These are phyloP conservation scores for Periglandula ipomoeae DNA, from an alignment of 2,329 filamentous ascomycete genomes.

Conservation along the genomic window DNA sequence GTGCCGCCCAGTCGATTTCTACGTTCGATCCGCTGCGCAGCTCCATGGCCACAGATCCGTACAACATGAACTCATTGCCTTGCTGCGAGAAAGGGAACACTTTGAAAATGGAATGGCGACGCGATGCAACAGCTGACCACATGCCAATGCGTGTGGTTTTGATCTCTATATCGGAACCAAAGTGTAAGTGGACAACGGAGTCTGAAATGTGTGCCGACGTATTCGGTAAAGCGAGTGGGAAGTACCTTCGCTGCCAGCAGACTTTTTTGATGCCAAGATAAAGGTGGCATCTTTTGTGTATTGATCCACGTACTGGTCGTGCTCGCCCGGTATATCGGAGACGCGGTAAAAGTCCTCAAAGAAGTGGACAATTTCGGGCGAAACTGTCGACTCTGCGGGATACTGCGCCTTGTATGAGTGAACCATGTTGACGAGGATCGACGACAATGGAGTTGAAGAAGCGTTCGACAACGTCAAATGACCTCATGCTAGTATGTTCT, in stretches of 20 bases:
- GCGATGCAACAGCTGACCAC: slow-evolving; percentile 19
- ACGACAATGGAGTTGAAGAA: too few species aligned
- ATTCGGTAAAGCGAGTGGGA: neutral
- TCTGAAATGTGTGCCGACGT: too few species aligned
- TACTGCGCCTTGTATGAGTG: slow-evolving; percentile 13
- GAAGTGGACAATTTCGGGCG: slow-evolving; percentile 16
- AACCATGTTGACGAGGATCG: neutral
- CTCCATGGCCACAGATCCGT: slow-evolving; percentile 20
- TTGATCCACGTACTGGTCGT: slow-evolving; percentile 19
- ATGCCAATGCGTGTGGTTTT: slow-evolving; percentile 18
- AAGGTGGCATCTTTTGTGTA: slow-evolving; percentile 22
- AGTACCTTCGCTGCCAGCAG: slow-evolving; percentile 17
- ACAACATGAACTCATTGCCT: slow-evolving; percentile 22
- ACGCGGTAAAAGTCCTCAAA: slow-evolving; percentile 21
- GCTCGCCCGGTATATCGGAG: slow-evolving; percentile 20
- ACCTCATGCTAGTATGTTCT: too few species aligned
- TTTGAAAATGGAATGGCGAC: slow-evolving; percentile 20
- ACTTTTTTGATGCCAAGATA: slow-evolving; percentile 19
- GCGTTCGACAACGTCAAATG: too few species aligned
- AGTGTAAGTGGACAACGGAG: too few species aligned
- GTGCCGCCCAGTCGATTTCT: slow-evolving; percentile 43
- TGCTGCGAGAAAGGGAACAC: slow-evolving; percentile 20
- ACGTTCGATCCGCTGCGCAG: slow-evolving; percentile 18
- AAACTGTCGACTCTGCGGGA: slow-evolving; percentile 11
- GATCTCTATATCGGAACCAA: slow-evolving; percentile 17